phyloP scores from a whole-genome alignment of 306 rosid species.

The Lablab purpureus region DNA sequence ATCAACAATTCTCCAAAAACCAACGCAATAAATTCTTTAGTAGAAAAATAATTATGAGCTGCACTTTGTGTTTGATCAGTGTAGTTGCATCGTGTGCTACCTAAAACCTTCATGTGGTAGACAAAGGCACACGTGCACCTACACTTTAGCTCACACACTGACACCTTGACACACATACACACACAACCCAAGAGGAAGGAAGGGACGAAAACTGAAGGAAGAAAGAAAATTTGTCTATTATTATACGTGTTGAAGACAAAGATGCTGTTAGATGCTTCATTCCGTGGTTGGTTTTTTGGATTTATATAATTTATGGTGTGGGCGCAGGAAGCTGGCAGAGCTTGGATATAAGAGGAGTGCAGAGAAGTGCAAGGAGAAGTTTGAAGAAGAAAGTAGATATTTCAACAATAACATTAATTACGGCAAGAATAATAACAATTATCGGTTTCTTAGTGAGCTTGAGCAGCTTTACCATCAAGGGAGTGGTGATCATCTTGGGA shows the following conservation, averaged over 20 bases:
- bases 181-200: constrained; percentile 38
- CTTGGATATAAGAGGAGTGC: constrained; percentile 81
- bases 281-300: constrained; percentile 44
- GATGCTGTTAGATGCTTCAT: constrained; percentile 52
- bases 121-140: constrained; percentile 58
- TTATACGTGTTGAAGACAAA: constrained; percentile 11
- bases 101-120: constrained; percentile 44
- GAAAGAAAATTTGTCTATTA: constrained; percentile 31
- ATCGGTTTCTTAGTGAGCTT: constrained; percentile 64
- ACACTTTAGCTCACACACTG: constrained; percentile 46
- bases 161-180: constrained; percentile 35
- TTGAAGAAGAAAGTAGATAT: constrained; percentile 84
- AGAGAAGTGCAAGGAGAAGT: constrained; percentile 88
- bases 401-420: constrained; percentile 65
- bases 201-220: constrained; percentile 35
- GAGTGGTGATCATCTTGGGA: constrained; percentile 30
- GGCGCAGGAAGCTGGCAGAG: constrained; percentile 84
- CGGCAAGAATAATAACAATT: constrained; percentile 55
- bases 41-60: constrained; percentile 25
- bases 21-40: neutral
- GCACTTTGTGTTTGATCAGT: constrained; percentile 25
- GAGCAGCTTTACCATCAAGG: constrained; percentile 67
- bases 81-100: constrained; percentile 25
- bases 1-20: neutral
- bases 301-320: constrained; percentile 53